phyloP scores from a whole-genome alignment of 2,329 filamentous ascomycete genomes.

The Didymella exigua region DNA sequence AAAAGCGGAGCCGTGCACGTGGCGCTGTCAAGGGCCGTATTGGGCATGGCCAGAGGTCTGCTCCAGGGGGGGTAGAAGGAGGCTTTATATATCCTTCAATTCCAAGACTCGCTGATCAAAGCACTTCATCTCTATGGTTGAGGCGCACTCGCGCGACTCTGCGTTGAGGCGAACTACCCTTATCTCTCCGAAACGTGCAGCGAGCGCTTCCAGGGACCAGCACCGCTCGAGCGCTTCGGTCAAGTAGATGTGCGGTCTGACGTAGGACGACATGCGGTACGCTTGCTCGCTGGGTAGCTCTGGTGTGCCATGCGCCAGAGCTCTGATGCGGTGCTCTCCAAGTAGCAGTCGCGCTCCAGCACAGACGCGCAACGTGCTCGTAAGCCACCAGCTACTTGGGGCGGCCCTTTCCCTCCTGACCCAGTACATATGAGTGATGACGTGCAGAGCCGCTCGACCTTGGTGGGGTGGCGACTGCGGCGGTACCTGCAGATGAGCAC shows the following conservation, averaged over 20 bases:
- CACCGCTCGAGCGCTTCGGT: background rate
- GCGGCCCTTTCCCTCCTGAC: conserved; percentile 13
- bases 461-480: conserved; percentile 29
- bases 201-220: conserved; percentile 7
- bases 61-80: conserved; percentile 32
- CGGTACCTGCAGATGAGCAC: conserved; percentile 43
- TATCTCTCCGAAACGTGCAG: conserved; percentile 15
- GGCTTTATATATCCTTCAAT: conserved; percentile 35
- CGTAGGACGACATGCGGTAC: conserved; percentile 4
- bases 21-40: conserved; percentile 34
- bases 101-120: conserved; percentile 32
- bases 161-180: conserved; percentile 18
- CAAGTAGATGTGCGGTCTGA: conserved; percentile 1
- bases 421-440: conserved; percentile 20
- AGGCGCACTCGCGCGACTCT: conserved; percentile 7
- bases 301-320: background rate
- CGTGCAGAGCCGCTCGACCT: conserved; percentile 20
- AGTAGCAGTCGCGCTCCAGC: background rate
- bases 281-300: background rate
- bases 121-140: conserved; percentile 22
- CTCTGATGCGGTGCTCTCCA: background rate
- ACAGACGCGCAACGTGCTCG: conserved; percentile 1
- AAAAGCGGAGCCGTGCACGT: conserved; percentile 26
- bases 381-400: conserved; percentile 1
- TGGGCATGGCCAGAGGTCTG: conserved; percentile 28